phyloP scores from a whole-genome alignment of 192 early-diverging fungal genomes.

The Rhizophagus prolifer region DNA sequence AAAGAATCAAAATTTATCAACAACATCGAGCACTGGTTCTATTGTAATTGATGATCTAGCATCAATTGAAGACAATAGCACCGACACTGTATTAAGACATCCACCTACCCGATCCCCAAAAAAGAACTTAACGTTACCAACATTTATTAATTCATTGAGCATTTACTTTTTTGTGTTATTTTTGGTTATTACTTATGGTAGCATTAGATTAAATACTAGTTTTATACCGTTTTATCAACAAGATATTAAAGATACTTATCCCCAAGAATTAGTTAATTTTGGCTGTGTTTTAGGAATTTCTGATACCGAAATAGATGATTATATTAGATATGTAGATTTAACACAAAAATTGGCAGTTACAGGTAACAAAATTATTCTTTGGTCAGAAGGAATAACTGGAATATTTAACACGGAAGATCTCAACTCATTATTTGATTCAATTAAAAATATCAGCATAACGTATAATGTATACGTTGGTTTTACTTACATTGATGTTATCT shows the following conservation, averaged over 20 bases:
- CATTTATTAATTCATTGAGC: neutral
- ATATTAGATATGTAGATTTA: conserved; percentile 5
- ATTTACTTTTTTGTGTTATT: conserved; percentile 3
- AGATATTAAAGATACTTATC: neutral
- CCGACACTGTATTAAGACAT: neutral
- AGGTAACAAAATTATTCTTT: conserved; percentile 39
- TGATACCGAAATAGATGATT: neutral
- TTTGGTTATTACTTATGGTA: conserved; percentile 14
- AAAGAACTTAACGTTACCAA: neutral
- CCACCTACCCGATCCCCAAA: neutral
- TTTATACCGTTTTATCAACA: conserved; percentile 16
- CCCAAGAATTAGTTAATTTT: neutral
- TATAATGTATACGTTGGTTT: conserved; percentile 37
- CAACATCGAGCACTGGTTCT: neutral
- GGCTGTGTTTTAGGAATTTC: conserved; percentile 2
- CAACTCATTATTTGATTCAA: conserved; percentile 4
- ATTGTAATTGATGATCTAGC: neutral
- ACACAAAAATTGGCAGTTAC: conserved; percentile 31
- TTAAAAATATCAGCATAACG: conserved; percentile 34
- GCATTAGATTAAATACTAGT: neutral
- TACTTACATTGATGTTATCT: conserved; percentile 28
- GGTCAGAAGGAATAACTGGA: conserved; percentile 32
- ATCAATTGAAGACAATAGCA: neutral
- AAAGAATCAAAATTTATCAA: neutral
- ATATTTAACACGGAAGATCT: neutral